Evolutionary conservation across 305 asterid species (phyloP), one percentile per base, ranked within the genome.

Genomic region (Solanum chacoense): DNA sequence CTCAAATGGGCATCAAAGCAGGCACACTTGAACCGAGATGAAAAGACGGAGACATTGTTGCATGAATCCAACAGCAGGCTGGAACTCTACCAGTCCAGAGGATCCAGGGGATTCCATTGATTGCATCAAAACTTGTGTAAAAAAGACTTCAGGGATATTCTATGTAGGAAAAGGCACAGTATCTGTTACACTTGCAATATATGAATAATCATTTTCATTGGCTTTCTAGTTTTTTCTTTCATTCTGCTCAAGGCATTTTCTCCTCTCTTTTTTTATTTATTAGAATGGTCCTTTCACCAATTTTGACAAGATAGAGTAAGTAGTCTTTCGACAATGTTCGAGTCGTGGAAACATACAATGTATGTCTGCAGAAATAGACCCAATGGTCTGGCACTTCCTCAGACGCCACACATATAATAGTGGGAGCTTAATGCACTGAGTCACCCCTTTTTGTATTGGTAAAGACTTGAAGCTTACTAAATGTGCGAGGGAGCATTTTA

Each of bases 1-100:
- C 89, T 90, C 20, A 89, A 88, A 78, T 90, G 92, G 92, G 88
- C 88, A 14, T 72, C 87, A 73, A 90, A 88, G 88, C 89, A 88
- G 67, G 89, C 87, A 8, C 75, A 59, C 3, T 34, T 90, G 85
- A 81, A 78, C 85, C 89, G 81, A 90, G 90, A 90, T 86, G 86
- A 85, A 42, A 34, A 38, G 32, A 83, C 77, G 78, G 86, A 84
- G 81, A 32, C 37, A 63, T 65, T 90, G 29, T 59, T 90, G 63
- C 85, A 35, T 16, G 88, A 65, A 55, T 65, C 88, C 28, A 74
- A 78, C 35, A 28, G 80, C 13, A 86, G 50, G 69, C 32, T 88
- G 81, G 88, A 85, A 34, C 85, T 89, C 55, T 89, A 79, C 84
- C 91, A 89, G 24, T 89, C 88, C 3, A 28, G 89, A 80, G 88